phyloP scores from a whole-genome alignment of 805 yeast species.

The Wickerhamiella lipophila region DNA sequence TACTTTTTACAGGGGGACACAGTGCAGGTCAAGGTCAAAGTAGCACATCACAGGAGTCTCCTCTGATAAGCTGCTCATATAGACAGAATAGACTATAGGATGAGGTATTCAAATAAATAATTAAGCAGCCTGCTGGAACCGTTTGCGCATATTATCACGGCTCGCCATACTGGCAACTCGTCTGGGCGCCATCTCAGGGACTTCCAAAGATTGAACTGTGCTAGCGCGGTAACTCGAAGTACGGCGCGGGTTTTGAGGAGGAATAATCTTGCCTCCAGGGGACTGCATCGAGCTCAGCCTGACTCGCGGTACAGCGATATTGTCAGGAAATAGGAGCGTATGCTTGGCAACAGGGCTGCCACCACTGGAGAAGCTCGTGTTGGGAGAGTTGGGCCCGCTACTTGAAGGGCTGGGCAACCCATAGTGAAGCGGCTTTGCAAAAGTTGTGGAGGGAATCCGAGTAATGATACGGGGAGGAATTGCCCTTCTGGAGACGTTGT shows the following conservation, averaged over 20 bases:
- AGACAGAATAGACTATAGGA: too few species aligned
- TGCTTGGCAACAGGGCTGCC: neutral
- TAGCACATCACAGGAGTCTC: too few species aligned
- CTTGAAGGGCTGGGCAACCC: neutral
- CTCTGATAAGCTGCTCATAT: too few species aligned
- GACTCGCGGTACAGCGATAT: neutral
- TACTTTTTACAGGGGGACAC: too few species aligned
- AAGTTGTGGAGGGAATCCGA: neutral
- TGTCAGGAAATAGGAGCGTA: conserved; percentile 1
- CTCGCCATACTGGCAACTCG: conserved; percentile 10
- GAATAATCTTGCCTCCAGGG: neutral
- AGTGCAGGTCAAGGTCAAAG: too few species aligned
- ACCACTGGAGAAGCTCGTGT: neutral
- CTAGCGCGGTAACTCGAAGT: conserved; percentile 7
- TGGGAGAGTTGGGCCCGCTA: neutral
- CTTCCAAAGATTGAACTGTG: neutral
- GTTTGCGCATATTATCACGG: conserved; percentile 8
- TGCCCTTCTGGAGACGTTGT: neutral
- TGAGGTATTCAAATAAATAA: neutral
- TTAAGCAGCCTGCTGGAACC: conserved; percentile 1
- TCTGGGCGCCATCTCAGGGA: conserved; percentile 10
- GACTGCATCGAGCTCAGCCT: neutral
- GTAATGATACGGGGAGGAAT: neutral
- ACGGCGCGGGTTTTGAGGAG: conserved; percentile 9
- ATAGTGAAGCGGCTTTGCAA: neutral